Conservation (phyloP, 2,329 filamentous ascomycete genomes). For the Didymella pomorum region DNA sequence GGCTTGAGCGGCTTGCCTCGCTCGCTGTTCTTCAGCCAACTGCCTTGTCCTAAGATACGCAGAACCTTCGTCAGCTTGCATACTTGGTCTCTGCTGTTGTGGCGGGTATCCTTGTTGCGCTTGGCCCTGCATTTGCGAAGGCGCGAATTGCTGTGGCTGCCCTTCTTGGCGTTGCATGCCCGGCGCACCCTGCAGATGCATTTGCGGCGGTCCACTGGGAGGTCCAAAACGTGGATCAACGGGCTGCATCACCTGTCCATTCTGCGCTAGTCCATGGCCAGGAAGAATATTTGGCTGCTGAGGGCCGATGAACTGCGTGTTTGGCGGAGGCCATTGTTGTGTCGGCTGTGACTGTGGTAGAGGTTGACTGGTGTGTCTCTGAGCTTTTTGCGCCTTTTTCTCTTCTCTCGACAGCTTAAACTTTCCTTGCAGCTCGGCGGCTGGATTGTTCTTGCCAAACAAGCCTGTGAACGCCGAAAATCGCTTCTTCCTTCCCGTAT, state of each 20-base stretch:
- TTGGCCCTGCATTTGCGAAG: slow-evolving; percentile 21
- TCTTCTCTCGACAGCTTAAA: slow-evolving; percentile 50
- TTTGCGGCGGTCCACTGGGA: slow-evolving; percentile 18
- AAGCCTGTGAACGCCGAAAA: slow-evolving; percentile 56
- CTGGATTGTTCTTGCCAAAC: slow-evolving; percentile 52
- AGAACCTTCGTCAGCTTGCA: slow-evolving; percentile 26
- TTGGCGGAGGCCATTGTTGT: slow-evolving; percentile 30
- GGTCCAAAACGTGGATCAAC: slow-evolving; percentile 23
- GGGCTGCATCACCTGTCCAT: slow-evolving; percentile 30
- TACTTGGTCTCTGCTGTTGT: slow-evolving; percentile 17
- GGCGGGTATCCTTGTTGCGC: slow-evolving; percentile 14
- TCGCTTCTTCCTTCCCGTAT: slow-evolving; percentile 53
- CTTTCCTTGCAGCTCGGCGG: slow-evolving; percentile 37
- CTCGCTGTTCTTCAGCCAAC: slow-evolving; percentile 33
- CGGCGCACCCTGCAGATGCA: slow-evolving; percentile 24
- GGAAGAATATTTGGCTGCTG: slow-evolving; percentile 32
- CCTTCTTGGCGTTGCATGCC: slow-evolving; percentile 25
- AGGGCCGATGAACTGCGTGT: slow-evolving; percentile 23
- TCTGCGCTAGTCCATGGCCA: slow-evolving; percentile 23
- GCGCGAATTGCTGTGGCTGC: slow-evolving; percentile 12
- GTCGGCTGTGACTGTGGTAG: slow-evolving; percentile 13
- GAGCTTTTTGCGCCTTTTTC: slow-evolving; percentile 46
- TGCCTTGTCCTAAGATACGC: slow-evolving; percentile 36
- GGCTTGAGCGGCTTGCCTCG: slow-evolving; percentile 15
- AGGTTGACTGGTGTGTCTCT: slow-evolving; percentile 33